Evolutionary conservation across 2,329 filamentous ascomycete genomes (phyloP).

Genomic region (Diaporthe aspalathi): DNA sequence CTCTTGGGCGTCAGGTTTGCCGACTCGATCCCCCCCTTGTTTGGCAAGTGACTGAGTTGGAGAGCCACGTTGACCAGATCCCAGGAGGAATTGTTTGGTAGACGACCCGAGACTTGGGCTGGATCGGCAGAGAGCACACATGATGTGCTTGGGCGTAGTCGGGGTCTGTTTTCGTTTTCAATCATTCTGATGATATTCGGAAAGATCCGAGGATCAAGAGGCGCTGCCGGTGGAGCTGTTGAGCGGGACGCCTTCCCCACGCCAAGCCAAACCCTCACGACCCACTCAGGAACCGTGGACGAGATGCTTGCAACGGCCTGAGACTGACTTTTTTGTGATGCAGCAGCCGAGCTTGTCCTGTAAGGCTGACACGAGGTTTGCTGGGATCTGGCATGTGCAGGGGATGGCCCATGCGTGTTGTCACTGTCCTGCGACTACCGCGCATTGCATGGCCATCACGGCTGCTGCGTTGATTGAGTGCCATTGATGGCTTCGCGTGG

Average conservation of each 20-base stretch:
- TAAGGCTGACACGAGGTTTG: not conserved
- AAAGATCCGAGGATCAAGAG: not conserved
- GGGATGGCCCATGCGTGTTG: not conserved
- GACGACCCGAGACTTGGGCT: not conserved
- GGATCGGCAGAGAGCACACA: not conserved
- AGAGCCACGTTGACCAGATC: not conserved
- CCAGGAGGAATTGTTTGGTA: not conserved
- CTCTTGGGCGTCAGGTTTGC: not conserved
- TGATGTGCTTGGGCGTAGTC: not conserved
- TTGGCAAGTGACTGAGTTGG: slow-evolving; percentile 8
- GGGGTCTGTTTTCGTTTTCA: not conserved
- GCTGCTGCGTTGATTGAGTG: not conserved
- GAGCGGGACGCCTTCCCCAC: not conserved
- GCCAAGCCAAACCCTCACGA: not conserved
- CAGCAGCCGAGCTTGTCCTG: not conserved
- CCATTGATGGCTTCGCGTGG: not conserved
- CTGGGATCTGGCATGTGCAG: not conserved
- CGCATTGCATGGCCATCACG: not conserved
- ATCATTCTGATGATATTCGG: not conserved
- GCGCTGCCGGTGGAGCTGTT: too few species aligned
- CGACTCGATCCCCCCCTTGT: slow-evolving; percentile 6
- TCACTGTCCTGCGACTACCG: not conserved
- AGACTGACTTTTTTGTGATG: not conserved
- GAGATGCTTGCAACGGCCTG: not conserved
- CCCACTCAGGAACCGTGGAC: not conserved